phyloP scores from a whole-genome alignment of 768 basidiomycete species.

The Galerina marginata region DNA sequence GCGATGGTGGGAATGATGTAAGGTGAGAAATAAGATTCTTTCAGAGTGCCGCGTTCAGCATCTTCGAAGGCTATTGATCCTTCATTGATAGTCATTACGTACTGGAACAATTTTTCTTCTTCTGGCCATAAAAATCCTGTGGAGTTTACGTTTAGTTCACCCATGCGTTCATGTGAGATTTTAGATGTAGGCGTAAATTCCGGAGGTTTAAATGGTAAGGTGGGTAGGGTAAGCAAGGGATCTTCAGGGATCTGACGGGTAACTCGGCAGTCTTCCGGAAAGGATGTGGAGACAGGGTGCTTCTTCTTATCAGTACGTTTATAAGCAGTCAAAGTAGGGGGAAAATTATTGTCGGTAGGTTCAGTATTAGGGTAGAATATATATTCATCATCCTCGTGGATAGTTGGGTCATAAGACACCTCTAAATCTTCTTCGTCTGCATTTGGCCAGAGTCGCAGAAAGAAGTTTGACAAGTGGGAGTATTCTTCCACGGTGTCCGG shows the following conservation, averaged over 20 bases:
- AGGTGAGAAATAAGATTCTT: conserved; percentile 27
- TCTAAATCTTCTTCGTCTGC: too few species aligned
- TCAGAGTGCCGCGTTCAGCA: background rate
- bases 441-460: too few species aligned
- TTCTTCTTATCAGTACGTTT: background rate
- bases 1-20: conserved; percentile 26
- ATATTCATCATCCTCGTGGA: too few species aligned
- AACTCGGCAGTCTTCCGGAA: background rate
- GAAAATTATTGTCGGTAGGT: too few species aligned
- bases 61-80: background rate
- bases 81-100: background rate
- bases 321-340: background rate
- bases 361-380: too few species aligned
- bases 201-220: background rate
- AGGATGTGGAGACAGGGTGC: background rate
- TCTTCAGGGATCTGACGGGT: background rate
- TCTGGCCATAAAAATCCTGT: background rate
- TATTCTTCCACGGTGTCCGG: too few species aligned
- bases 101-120: background rate
- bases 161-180: background rate
- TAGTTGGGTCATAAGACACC: too few species aligned
- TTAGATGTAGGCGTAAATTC: background rate
- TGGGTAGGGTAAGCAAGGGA: background rate
- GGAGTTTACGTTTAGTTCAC: background rate
- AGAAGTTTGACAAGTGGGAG: too few species aligned